Conservation (phyloP, 2,329 filamentous ascomycete species). For the Stagonosporopsis vannaccii region DNA sequence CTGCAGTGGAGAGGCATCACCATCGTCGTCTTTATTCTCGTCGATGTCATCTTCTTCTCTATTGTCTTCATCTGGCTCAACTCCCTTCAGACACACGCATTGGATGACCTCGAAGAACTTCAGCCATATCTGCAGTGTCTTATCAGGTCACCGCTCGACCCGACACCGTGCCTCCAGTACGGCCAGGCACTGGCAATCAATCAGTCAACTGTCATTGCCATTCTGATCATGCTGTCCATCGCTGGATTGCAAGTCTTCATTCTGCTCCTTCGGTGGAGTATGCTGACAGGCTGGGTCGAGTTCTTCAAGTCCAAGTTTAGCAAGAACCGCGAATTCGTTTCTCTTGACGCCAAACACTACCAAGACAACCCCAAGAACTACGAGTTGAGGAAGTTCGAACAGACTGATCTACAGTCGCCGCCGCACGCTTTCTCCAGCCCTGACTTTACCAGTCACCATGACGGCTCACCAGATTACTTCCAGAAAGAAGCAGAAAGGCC, state of each 20-base stretch:
- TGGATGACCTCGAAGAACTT: conserved; percentile 64
- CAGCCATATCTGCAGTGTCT: conserved; percentile 77
- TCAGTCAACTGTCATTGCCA: conserved; percentile 78
- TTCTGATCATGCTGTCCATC: conserved; percentile 80
- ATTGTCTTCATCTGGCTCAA: conserved; percentile 88
- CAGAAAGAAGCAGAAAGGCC: conserved; percentile 46
- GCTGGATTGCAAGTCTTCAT: conserved; percentile 87
- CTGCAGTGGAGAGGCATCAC: conserved; percentile 94
- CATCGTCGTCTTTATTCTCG: conserved; percentile 87
- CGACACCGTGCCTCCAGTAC: conserved; percentile 68
- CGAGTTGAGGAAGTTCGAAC: conserved; percentile 47
- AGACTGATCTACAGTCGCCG: conserved; percentile 33
- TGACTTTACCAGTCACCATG: conserved; percentile 27
- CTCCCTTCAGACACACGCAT: conserved; percentile 63
- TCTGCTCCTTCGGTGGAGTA: conserved; percentile 82
- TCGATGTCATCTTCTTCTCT: conserved; percentile 93
- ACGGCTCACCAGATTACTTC: conserved; percentile 47
- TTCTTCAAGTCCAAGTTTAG: conserved; percentile 60
- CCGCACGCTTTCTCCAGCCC: conserved; percentile 38
- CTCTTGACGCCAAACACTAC: conserved; percentile 72
- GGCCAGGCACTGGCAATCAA: conserved; percentile 72
- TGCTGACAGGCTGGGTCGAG: conserved; percentile 83
- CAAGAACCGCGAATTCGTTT: conserved; percentile 82
- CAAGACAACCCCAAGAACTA: conserved; percentile 42
- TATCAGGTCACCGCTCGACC: conserved; percentile 63